Evolutionary conservation across 1,284 basidiomycete genomes (phyloP).

Genomic region (Athelia sp.): DNA sequence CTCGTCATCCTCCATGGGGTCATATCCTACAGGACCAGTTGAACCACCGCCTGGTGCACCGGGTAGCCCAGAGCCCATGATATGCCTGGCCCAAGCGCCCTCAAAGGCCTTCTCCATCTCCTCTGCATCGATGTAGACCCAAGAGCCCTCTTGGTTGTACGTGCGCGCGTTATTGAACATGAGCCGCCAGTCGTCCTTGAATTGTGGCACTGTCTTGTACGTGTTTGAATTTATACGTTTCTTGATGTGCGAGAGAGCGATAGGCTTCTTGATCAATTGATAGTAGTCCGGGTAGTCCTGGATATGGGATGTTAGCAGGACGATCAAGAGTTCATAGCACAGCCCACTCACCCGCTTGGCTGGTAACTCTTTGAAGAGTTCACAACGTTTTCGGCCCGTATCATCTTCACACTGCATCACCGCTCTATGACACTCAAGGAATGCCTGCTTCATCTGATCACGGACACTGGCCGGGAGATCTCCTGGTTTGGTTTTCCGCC

Average conservation of each 20-base stretch:
- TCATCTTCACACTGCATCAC: constrained; percentile 73
- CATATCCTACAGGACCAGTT: constrained; percentile 45
- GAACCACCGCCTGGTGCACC: constrained; percentile 50
- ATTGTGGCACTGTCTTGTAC: constrained; percentile 75
- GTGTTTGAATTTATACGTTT: constrained; percentile 72
- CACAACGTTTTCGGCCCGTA: constrained; percentile 74
- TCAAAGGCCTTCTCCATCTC: constrained; percentile 88
- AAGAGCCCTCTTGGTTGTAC: constrained; percentile 86
- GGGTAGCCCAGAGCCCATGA: constrained; percentile 65
- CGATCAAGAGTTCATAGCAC: not conserved
- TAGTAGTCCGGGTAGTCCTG: constrained; percentile 93
- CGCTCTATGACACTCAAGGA: constrained; percentile 78
- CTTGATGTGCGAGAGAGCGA: constrained; percentile 84
- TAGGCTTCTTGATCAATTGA: constrained; percentile 71
- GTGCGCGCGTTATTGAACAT: constrained; percentile 94
- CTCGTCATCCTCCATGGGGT: constrained; percentile 72
- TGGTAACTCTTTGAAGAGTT: constrained; percentile 79
- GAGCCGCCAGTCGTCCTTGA: constrained; percentile 78
- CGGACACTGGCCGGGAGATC: constrained; percentile 54
- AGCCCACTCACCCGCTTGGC: constrained; percentile 57
- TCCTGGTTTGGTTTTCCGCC: constrained; percentile 59
- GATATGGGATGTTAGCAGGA: not conserved
- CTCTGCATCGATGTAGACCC: constrained; percentile 92
- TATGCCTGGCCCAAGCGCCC: constrained; percentile 52
- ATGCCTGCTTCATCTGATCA: constrained; percentile 82